Conservation (phyloP, 2,329 filamentous ascomycete species). For the Calonectria ilicicola region DNA sequence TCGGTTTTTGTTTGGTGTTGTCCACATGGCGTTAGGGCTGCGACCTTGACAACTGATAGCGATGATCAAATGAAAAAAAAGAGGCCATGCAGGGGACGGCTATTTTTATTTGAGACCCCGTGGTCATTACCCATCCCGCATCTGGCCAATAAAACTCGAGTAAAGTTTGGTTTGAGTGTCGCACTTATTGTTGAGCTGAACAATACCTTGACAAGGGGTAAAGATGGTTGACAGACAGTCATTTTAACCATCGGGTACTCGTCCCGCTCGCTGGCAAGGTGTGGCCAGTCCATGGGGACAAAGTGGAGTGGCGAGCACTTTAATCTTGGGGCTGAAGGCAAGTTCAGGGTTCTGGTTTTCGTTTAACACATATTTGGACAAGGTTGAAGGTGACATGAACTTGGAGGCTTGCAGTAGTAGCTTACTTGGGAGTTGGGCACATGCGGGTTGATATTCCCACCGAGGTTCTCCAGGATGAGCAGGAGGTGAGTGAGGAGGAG, state of each 20-base stretch:
- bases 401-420: not conserved
- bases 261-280: not conserved
- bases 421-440: not conserved
- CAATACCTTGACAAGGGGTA: not conserved
- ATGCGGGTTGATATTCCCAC: not conserved
- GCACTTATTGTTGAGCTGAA: conserved; percentile 10
- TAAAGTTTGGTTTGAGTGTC: not conserved
- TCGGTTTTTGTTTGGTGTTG: not conserved
- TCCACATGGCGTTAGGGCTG: conserved; percentile 3
- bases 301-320: not conserved
- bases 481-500: not conserved
- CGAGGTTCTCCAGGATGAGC: not conserved
- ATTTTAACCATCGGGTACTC: not conserved
- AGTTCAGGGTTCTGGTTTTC: not conserved
- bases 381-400: not conserved
- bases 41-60: not conserved
- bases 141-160: not conserved
- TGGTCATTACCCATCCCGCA: not conserved
- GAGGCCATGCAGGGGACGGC: not conserved
- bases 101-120: not conserved
- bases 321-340: not conserved
- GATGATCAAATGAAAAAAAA: not conserved
- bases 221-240: not conserved
- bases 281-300: not conserved
- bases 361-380: not conserved